These are phyloP conservation scores for Colletotrichum phormii DNA, from an alignment of 2,329 filamentous ascomycete species.

Conservation along the genomic window DNA sequence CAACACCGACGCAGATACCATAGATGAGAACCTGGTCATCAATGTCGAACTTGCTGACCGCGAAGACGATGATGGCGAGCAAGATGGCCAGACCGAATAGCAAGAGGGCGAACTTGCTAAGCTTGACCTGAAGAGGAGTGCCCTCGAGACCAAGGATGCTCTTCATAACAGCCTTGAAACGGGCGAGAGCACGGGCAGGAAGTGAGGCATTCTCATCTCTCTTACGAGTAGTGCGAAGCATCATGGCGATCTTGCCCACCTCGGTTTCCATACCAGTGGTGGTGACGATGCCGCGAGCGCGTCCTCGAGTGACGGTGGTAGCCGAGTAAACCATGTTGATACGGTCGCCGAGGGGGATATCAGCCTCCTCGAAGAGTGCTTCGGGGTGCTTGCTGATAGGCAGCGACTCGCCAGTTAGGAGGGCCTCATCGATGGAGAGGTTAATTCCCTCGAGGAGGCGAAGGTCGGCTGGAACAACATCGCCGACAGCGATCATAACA, in stretches of 20 bases:
- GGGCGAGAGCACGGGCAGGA: slow-evolving; percentile 55
- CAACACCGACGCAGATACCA: slow-evolving; percentile 70
- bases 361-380: slow-evolving; percentile 61
- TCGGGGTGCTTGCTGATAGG: slow-evolving; percentile 75
- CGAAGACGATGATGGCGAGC: slow-evolving; percentile 72
- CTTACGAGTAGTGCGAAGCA: slow-evolving; percentile 70
- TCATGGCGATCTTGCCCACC: slow-evolving; percentile 79
- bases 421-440: slow-evolving; percentile 79
- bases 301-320: slow-evolving; percentile 78
- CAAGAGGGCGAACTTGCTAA: slow-evolving; percentile 86
- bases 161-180: slow-evolving; percentile 52
- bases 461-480: slow-evolving; percentile 77
- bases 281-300: slow-evolving; percentile 75
- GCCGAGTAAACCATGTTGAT: slow-evolving; percentile 79
- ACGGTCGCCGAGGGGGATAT: slow-evolving; percentile 75
- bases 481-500: slow-evolving; percentile 71
- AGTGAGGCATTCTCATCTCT: slow-evolving; percentile 56
- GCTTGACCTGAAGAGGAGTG: slow-evolving; percentile 85
- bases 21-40: slow-evolving; percentile 70
- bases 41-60: slow-evolving; percentile 65
- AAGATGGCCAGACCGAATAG: slow-evolving; percentile 79
- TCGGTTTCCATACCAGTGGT: slow-evolving; percentile 80
- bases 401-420: slow-evolving; percentile 79
- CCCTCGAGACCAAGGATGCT: slow-evolving; percentile 76
- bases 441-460: slow-evolving; percentile 76